These are phyloP conservation scores for Cladophialophora exuberans DNA, from an alignment of 2,329 filamentous ascomycete species.

Conservation along the genomic window DNA sequence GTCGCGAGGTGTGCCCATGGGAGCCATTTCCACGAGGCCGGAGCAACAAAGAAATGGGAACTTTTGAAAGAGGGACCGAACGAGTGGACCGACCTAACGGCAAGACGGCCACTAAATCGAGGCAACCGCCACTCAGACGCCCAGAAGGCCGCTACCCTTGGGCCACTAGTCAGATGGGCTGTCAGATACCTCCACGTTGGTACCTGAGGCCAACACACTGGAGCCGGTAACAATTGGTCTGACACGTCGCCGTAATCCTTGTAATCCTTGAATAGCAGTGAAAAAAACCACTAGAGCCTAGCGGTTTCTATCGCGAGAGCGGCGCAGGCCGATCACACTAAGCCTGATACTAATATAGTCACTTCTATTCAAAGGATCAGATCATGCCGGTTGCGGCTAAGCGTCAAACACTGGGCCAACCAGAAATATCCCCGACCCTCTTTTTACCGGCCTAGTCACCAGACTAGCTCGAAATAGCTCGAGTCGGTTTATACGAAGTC, in stretches of 20 bases:
- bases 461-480: conserved; percentile 2
- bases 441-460: conserved; percentile 8
- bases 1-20: neutral
- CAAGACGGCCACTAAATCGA: conserved; percentile 14
- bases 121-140: conserved; percentile 11
- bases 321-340: conserved; percentile 27
- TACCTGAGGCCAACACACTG: conserved; percentile 22
- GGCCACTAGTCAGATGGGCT: conserved; percentile 18
- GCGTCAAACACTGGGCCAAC: conserved; percentile 26
- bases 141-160: conserved; percentile 13
- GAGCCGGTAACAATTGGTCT: conserved; percentile 1
- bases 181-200: conserved; percentile 18
- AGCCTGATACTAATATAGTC: conserved; percentile 8
- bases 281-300: conserved; percentile 1
- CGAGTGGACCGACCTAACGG: conserved; percentile 20
- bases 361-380: conserved; percentile 24
- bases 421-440: neutral
- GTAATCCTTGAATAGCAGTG: conserved; percentile 16
- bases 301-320: conserved; percentile 20
- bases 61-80: conserved; percentile 15
- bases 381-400: conserved; percentile 10
- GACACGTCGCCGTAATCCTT: neutral
- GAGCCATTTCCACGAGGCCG: conserved; percentile 20
- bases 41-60: neutral
- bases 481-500: conserved; percentile 21